These are phyloP conservation scores for Rhazya stricta DNA, from an alignment of 257 asterid species.

Conservation along the genomic window DNA sequence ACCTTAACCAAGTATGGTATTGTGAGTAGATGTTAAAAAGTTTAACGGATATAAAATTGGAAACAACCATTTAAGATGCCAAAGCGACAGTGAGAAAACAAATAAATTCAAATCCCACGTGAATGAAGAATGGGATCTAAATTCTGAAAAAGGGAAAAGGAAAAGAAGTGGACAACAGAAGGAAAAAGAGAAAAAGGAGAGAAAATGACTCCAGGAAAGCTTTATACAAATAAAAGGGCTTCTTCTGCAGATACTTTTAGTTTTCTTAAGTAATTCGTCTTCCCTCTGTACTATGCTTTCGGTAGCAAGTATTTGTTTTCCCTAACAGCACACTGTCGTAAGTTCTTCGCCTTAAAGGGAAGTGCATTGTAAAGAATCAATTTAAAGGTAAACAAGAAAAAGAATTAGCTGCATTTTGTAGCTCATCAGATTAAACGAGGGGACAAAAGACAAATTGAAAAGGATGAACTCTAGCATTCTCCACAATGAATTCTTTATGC, in stretches of 20 bases:
- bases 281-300: not conserved
- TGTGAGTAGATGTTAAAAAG: not conserved
- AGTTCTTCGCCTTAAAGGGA: not conserved
- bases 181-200: not conserved
- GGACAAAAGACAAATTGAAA: not conserved
- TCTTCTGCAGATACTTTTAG: not conserved
- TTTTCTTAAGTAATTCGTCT: not conserved
- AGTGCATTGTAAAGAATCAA: not conserved
- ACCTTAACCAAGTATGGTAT: constrained; percentile 15
- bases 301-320: not conserved
- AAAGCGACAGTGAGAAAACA: not conserved
- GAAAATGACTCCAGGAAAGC: not conserved
- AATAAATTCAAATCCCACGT: not conserved
- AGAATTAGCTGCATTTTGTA: not conserved
- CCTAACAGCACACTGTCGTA: not conserved
- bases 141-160: not conserved
- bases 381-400: not conserved
- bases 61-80: not conserved
- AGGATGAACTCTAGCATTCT: not conserved
- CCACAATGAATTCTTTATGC: not conserved
- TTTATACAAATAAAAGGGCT: not conserved
- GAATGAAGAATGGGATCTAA: not conserved
- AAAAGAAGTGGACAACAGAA: not conserved
- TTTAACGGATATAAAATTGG: not conserved
- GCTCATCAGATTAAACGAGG: not conserved